A percentile compares a stretch with the other conserved stretches of the same genome.
Evolutionary conservation across 2,329 filamentous ascomycete genomes (phyloP).

Genomic region (Fusarium pseudocircinatum): DNA sequence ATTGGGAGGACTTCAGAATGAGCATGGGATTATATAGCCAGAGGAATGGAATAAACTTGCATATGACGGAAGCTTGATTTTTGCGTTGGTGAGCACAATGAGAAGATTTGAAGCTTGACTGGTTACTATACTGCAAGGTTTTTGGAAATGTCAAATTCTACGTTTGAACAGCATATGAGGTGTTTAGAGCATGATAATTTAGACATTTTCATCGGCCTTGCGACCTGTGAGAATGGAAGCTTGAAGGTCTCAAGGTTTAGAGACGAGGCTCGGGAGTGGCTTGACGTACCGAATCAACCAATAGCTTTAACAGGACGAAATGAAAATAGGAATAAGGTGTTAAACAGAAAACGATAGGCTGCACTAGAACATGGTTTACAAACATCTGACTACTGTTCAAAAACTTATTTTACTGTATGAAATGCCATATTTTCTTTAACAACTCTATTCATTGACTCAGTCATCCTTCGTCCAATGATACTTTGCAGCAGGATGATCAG

Average conservation of each 20-base stretch:
- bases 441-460: background rate
- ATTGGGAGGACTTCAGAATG: no score
- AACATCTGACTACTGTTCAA: background rate
- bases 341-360: background rate
- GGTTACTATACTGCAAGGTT: no score
- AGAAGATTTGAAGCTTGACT: background rate
- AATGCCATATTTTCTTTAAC: background rate
- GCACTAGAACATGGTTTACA: background rate
- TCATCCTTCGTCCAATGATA: slow-evolving; percentile 53
- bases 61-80: no score
- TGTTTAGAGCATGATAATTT: no score
- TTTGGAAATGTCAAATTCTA: accelerated
- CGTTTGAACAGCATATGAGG: accelerated
- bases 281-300: background rate
- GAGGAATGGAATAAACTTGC: background rate
- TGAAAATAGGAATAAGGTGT: no score
- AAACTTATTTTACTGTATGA: background rate
- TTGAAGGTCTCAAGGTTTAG: background rate
- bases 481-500: slow-evolving; percentile 52
- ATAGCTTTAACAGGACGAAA: no score
- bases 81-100: no score
- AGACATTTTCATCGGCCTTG: no score
- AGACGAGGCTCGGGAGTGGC: background rate
- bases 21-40: background rate
- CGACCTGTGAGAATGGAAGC: background rate